A percentile compares a stretch with the other conserved stretches of the same genome.
phyloP scores from a whole-genome alignment of 306 rosid genomes.

The Argentina anserina region DNA sequence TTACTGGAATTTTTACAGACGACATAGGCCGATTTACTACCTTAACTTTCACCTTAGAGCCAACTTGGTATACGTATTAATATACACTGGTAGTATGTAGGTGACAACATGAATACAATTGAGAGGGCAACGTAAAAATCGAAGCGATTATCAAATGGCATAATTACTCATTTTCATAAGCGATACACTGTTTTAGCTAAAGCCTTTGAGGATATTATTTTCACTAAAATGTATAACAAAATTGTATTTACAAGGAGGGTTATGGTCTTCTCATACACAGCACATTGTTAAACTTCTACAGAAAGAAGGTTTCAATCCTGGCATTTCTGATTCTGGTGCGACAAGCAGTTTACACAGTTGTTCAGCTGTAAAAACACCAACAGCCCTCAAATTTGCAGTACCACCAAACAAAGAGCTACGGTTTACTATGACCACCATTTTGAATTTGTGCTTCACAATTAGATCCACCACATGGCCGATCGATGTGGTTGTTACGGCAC shows the following conservation, averaged over 20 bases:
- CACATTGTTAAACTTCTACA: slow-evolving; percentile 17
- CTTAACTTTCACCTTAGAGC: too few relatives aligned
- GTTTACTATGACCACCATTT: slow-evolving; percentile 56
- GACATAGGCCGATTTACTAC: too few relatives aligned
- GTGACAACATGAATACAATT: too few relatives aligned
- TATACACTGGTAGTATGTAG: too few relatives aligned
- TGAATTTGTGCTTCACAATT: slow-evolving; percentile 46
- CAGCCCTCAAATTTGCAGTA: slow-evolving; percentile 40
- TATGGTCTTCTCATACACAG: neutral
- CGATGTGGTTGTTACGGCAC: slow-evolving; percentile 45
- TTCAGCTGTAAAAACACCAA: slow-evolving; percentile 60
- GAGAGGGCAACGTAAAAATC: too few relatives aligned
- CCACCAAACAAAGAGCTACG: slow-evolving; percentile 32
- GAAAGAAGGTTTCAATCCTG: slow-evolving; percentile 28
- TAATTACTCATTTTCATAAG: neutral
- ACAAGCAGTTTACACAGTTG: slow-evolving; percentile 42
- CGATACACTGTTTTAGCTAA: neutral
- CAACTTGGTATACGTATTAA: too few relatives aligned
- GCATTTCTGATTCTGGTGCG: slow-evolving; percentile 34
- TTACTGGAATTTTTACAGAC: too few relatives aligned
- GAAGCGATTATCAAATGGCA: too few relatives aligned
- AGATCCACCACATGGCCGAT: slow-evolving; percentile 64
- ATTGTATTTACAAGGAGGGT: neutral
- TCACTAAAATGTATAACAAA: neutral
- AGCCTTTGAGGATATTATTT: neutral